phyloP scores from a whole-genome alignment of 371 early-diverging fungal genomes.

The Haplosporangium sp. region DNA sequence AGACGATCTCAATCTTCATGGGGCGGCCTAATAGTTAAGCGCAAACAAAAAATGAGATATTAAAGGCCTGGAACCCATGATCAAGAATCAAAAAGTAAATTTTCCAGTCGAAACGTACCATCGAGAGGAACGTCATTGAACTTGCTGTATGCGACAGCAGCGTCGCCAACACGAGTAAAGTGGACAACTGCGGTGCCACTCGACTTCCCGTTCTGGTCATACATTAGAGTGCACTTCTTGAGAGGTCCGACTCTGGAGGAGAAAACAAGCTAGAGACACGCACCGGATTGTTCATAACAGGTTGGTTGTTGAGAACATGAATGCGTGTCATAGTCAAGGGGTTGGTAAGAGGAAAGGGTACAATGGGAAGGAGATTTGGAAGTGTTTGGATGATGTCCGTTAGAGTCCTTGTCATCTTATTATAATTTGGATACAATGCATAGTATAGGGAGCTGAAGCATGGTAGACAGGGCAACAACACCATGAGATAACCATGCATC shows the following conservation, averaged over 20 bases:
- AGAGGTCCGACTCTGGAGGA: constrained; percentile 71
- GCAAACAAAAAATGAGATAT: not conserved
- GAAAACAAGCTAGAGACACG: constrained; percentile 55
- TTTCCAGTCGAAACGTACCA: constrained; percentile 45
- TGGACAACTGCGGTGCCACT: constrained; percentile 78
- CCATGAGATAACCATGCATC: not conserved
- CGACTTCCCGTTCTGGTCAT: constrained; percentile 75
- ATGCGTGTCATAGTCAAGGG: not conserved
- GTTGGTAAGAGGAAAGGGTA: not conserved
- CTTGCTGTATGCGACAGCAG: constrained; percentile 67
- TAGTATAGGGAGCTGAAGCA: not conserved
- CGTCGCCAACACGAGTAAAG: constrained; percentile 70
- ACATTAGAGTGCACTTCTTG: constrained; percentile 73
- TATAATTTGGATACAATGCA: not conserved
- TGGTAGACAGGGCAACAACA: not conserved
- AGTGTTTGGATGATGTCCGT: constrained; percentile 17
- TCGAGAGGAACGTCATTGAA: constrained; percentile 81
- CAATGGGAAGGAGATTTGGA: constrained; percentile 9
- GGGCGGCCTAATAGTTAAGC: constrained; percentile 57
- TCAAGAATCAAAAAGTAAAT: not conserved
- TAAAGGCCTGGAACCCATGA: no score
- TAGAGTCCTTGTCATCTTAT: constrained; percentile 14
- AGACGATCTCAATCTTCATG: constrained; percentile 81
- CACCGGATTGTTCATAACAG: constrained; percentile 6
- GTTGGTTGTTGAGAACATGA: not conserved